phyloP scores from a whole-genome alignment of 495 filamentous ascomycete genomes.

The Trichoderma asperelloides region DNA sequence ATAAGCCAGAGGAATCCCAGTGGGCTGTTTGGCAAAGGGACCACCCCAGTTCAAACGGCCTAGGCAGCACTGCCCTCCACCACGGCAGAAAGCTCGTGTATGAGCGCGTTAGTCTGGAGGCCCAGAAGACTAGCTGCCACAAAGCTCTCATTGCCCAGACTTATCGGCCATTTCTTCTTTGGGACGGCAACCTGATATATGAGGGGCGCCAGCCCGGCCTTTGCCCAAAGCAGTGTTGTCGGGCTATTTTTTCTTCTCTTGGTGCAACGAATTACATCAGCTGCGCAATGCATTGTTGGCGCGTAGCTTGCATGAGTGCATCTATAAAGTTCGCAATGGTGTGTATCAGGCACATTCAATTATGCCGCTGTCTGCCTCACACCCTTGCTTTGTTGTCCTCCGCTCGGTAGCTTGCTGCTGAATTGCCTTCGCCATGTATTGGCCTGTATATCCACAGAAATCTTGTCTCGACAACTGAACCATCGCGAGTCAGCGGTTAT shows the following conservation, averaged over 20 bases:
- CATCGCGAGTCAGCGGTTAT: background rate
- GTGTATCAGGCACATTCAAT: background rate
- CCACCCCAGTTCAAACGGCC: slow-evolving; percentile 1
- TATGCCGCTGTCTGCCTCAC: background rate
- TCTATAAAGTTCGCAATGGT: background rate
- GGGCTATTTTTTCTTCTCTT: background rate
- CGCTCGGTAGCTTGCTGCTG: background rate
- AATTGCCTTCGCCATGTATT: background rate
- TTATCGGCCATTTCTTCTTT: background rate
- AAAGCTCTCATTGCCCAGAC: background rate
- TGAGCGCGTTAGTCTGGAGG: background rate
- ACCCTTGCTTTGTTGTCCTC: background rate
- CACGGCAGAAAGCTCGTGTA: background rate
- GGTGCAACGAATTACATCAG: background rate
- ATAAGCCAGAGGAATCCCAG: slow-evolving; percentile 1
- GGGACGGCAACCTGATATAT: background rate
- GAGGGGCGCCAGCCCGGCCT: background rate
- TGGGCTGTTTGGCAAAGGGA: background rate
- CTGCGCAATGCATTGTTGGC: background rate
- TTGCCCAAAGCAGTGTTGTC: background rate
- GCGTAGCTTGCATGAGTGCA: background rate
- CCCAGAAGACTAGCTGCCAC: background rate
- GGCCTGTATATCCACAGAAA: background rate
- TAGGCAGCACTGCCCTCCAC: slow-evolving; percentile 3
- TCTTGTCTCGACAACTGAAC: background rate